Evolutionary conservation across 371 early-diverging fungal genomes (phyloP), one percentile per base, ranked within the genome.

Genomic region (Mortierella sp.): DNA sequence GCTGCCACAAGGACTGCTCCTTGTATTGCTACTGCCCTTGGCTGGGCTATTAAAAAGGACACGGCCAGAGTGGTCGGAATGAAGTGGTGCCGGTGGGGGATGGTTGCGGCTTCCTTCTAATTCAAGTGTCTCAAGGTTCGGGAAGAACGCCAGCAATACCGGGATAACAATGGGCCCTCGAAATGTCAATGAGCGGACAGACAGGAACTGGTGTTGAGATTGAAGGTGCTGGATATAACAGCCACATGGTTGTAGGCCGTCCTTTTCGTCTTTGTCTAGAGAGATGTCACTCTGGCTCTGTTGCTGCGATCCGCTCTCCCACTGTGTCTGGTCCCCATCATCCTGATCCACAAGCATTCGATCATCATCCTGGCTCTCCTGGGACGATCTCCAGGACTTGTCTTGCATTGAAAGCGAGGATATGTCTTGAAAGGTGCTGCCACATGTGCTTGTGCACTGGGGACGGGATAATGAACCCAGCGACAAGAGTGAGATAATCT

Each of bases 141-240:
- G 63, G 27, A 69, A 48, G 19, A 58, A 42, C 24, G 46, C 52
- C 18, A 69, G 34, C 1, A 62, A 16, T 30, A 52, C 62, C 14
- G 69, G 63, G 34, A 62, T n/a, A 14, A 69, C 46, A 24, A 41
- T 39, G 3, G 54, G 39, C 5, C 69, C 69, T 31, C 69, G 58
- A 30, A 69, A 69, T 1, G 61, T 58, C 54, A 69, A 19, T 19
- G 69, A 58, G 19, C 48, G 51, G 1, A 69, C 63, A 1, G 54
- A 41, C 4, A 45, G 53, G 48, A 63, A 63, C 31, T 61, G 68
- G 8, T 58, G 30, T 14, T 42, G 49, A 13, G 23, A 28, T 30
- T 46, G 43, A 10, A 48, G 14, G 12, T 21, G 42, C n/a, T 38
- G 5, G 38, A 42, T 18, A 45, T 51, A 38, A n/a, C 21, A 7